Conservation (phyloP, 495 filamentous ascomycete genomes). For the Melanomma pulvis-pyrius region DNA sequence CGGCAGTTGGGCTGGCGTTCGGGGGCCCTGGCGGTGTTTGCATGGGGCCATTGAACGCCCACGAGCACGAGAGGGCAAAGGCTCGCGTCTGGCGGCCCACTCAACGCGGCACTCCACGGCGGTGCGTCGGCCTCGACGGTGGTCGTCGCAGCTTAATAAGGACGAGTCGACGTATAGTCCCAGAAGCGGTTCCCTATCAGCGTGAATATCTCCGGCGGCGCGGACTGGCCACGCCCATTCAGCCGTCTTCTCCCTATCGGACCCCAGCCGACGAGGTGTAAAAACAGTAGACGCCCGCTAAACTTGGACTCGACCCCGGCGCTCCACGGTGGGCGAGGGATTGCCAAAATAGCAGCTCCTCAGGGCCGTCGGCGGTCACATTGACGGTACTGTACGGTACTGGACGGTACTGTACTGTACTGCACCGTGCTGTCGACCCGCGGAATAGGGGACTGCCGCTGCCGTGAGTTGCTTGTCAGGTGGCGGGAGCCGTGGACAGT, state of each 20-base stretch:
- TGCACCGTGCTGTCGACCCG: no score
- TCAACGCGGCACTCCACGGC: slow-evolving; percentile 4
- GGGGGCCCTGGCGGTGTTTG: background rate
- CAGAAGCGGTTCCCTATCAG: slow-evolving; percentile 35
- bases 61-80: slow-evolving; percentile 35
- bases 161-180: background rate
- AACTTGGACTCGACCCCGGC: slow-evolving; percentile 24
- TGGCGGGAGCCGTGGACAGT: slow-evolving; percentile 21
- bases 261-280: slow-evolving; percentile 29
- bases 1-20: slow-evolving; percentile 20
- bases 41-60: background rate
- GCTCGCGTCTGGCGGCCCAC: slow-evolving; percentile 35
- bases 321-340: background rate
- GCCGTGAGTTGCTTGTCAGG: slow-evolving; percentile 14
- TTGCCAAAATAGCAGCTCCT: slow-evolving; percentile 25
- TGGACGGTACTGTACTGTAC: no score
- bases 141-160: slow-evolving; percentile 28
- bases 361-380: no score
- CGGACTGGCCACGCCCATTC: slow-evolving; percentile 33
- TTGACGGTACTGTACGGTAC: no score
- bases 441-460: no score
- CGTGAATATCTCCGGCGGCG: slow-evolving; percentile 34
- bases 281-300: slow-evolving; percentile 36
- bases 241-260: slow-evolving; percentile 40
- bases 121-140: background rate